Conservation (phyloP, 1,284 basidiomycete genomes). For the Naganishia sp. region DNA sequence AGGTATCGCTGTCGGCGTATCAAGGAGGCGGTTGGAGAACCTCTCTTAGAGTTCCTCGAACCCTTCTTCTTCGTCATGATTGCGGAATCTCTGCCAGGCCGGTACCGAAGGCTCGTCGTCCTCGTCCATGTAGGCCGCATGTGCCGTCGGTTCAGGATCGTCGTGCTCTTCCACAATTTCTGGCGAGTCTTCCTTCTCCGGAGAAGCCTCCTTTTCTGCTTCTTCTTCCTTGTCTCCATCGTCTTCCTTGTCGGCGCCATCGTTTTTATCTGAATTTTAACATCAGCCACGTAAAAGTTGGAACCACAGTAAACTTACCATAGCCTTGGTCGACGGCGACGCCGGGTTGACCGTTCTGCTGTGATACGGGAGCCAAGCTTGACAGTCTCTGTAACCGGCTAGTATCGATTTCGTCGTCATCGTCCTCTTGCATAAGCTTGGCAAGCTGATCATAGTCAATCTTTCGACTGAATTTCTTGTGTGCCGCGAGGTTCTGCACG, state of each 20-base stretch:
- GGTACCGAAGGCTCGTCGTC: slow-evolving; percentile 22
- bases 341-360: neutral
- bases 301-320: neutral
- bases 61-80: slow-evolving; percentile 31
- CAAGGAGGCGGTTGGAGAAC: neutral
- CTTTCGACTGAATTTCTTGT: slow-evolving; percentile 33
- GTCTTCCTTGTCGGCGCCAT: slow-evolving; percentile 14
- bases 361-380: slow-evolving; percentile 13
- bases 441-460: slow-evolving; percentile 33
- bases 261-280: slow-evolving; percentile 4
- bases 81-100: slow-evolving; percentile 19
- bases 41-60: slow-evolving; percentile 22
- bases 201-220: slow-evolving; percentile 18
- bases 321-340: neutral
- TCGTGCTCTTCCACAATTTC: slow-evolving; percentile 29
- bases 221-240: slow-evolving; percentile 11
- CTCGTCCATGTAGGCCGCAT: slow-evolving; percentile 3
- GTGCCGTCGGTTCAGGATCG: neutral
- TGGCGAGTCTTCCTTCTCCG: slow-evolving; percentile 19
- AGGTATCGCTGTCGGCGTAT: neutral
- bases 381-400: slow-evolving; percentile 18
- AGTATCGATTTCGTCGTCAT: slow-evolving; percentile 27
- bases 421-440: slow-evolving; percentile 24
- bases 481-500: slow-evolving; percentile 26
- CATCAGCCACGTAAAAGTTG: neutral